Base-by-base conservation (phyloP, 2,329 filamentous ascomycete genomes). In the Fusarium siculi region DNA sequence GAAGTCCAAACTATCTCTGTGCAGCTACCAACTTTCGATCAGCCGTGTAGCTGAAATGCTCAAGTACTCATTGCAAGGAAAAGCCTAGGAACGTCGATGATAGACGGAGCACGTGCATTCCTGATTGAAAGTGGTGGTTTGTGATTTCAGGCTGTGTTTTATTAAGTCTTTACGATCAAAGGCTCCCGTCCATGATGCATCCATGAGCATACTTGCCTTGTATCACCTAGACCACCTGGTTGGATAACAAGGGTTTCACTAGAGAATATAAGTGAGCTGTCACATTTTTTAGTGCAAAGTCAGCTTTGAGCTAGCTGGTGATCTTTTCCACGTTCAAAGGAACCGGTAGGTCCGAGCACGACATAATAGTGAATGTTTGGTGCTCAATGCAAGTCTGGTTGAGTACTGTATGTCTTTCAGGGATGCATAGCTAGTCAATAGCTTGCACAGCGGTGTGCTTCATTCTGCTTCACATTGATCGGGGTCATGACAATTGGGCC, bases 21-120 rank as follows among this genome's bases (percentile, higher is more conserved):
- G 19, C 14, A 30, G 9, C 9, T 12, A 19, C 14, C 14, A 49
- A 9, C 21, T 32, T 12, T 18, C 4, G 7, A 8, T n/a, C 19
- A 12, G 28, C 46, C 28, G 10, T 15, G 25, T 49, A 7, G 11
- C 19, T 16, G 21, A 9, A 18, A 18, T 15, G 7, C 15, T n/a
- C 14, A 9, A 12, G 7, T 7, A 7, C 9, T 3, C 1, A 30
- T n/a, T 3, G 12, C 2, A 49, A 7, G 19, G 7, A 32, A 30
- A 19, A 18, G 23, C 9, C 43, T 46, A 9, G 4, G 23, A 19
- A 14, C 23, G 5, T 23, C 5, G 5, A 46, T 25, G 18, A 25
- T 25, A 16, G 9, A 16, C 5, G 23, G 46, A 32, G 28, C 14
- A 9, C 15, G 5, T 49, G 28, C 28, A 8, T 32, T 49, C 14